Base-by-base conservation (phyloP, 163 green algal species). In the Chloroidium sp. region DNA sequence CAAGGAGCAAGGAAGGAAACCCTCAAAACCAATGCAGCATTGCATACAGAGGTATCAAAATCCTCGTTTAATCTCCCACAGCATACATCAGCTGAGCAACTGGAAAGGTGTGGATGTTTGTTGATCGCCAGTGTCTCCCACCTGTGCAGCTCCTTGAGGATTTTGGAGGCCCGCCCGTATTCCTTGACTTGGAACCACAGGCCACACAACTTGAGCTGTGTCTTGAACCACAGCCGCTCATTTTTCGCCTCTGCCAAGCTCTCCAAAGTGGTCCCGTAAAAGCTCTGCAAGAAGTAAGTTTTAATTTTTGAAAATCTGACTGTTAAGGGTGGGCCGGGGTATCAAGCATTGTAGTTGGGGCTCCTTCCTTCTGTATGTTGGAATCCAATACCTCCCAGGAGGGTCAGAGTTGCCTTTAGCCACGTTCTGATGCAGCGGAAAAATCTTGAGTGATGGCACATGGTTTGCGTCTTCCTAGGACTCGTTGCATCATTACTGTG, bases 151-250 rank as follows among this genome's bases (percentile, higher is more conserved):
- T 93, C 88, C 62, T 92, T 91, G 1, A 98, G 86, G 6, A 97
- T 92, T 69, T 87, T 90, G 74, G 78, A 76, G 85, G 96, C 91
- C 3, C 90, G 87, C 58, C 75, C 86, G 78, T 93, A 97, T 80
- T 98, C 93, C 62, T 89, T 85, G 8, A 91, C 89, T 68, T 92
- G 88, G 84, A 98, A 94, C 91, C 91, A 97, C 79, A 99, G 88
- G 74, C 92, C 91, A 74, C 92, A 95, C 77, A 99, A 92, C 88
- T 98, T 98, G 76, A 99, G 86, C 85, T 97, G 94, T 36, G 95
- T 98, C 87, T 99, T 99, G 90, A 99, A 98, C 94, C 94, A 98
- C 68, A 99, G 89, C 60, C 97, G 88, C 79, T 99, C 97, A 85
- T 99, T 98, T 78, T 96, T 96, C 57, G 89, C 89, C 86, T 98